Conservation (phyloP, 2,329 filamentous ascomycete species). For the Apiospora hydei region DNA sequence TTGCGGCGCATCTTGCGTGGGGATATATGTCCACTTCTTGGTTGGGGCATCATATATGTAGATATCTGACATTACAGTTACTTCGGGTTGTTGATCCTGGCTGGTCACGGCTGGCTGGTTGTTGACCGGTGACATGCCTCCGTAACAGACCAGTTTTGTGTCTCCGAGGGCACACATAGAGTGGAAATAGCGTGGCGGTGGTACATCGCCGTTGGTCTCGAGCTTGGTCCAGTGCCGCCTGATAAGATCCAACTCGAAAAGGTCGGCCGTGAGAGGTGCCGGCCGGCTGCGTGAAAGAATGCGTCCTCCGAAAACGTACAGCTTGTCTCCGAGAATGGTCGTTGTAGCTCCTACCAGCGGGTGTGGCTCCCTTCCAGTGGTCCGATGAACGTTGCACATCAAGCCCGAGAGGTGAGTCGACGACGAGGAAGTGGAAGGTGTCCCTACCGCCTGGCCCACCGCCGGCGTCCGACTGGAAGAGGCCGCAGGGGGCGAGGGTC, state of each 20-base stretch:
- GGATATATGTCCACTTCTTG: constrained; percentile 84
- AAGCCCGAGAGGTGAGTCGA: constrained; percentile 69
- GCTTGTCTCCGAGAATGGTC: constrained; percentile 91
- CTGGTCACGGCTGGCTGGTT: constrained; percentile 53
- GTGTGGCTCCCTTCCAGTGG: constrained; percentile 89
- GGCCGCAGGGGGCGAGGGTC: constrained; percentile 60
- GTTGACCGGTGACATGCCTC: constrained; percentile 89
- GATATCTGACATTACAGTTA: constrained; percentile 97
- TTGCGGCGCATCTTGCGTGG: constrained; percentile 82
- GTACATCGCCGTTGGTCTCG: constrained; percentile 83
- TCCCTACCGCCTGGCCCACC: constrained; percentile 48
- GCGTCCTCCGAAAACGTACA: constrained; percentile 95
- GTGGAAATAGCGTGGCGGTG: constrained; percentile 94
- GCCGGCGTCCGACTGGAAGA: constrained; percentile 49
- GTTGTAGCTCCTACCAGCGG: constrained; percentile 94
- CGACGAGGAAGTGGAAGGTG: constrained; percentile 53
- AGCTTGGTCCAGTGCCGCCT: constrained; percentile 92
- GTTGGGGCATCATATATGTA: constrained; percentile 91
- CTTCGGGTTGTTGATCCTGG: constrained; percentile 75
- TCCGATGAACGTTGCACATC: constrained; percentile 79
- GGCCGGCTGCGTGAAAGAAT: constrained; percentile 85
- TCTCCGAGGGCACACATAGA: constrained; percentile 94
- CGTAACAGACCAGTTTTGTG: constrained; percentile 96
- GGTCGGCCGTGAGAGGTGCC: constrained; percentile 80
- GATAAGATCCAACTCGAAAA: constrained; percentile 94